Evolutionary conservation across 2,329 filamentous ascomycete genomes (phyloP), one percentile per base, ranked within the genome.

Genomic region (Cladosporium oxysporum): DNA sequence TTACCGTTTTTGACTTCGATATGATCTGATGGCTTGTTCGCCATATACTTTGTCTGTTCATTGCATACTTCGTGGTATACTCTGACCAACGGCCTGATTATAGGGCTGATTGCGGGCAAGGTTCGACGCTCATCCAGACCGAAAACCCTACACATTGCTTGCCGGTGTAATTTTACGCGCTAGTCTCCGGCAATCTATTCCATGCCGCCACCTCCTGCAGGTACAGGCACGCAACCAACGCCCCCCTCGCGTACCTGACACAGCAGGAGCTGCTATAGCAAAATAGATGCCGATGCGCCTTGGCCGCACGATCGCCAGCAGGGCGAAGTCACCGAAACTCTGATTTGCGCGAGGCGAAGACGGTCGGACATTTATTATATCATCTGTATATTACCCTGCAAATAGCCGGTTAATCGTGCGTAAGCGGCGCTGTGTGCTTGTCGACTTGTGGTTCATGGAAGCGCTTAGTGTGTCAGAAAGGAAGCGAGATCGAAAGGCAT

Each of bases 151-250:
- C 35, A 55, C n/a, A 21, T 14, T 5, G 18, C 52, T 44, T 28
- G 50, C 50, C 29, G 28, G 50, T 29, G 50, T 29, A 60, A 60
- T 60, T 52, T 52, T n/a, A 47, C n/a, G 58, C 58, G 58, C 58
- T 61, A 61, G 33, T 21, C 7, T n/a, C 47, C 47, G 47, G 58
- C 29, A 61, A 61, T 61, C 44, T 61, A 61, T 61, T 31, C 29
- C 26, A 52, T 52, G 58, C 58, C 58, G 58, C 58, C 58, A 61
- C 58, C 7, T 33, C 23, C 28, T 61, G 58, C 58, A 61, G 58
- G 58, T 61, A 61, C 58, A 35, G 44, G 49, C 37, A 50, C 16
- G 28, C 26, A 49, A 33, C 33, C 26, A n/a, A 49, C 58, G 44
- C 58, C 28, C 37, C 31, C 58, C 50, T 61, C 58, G 41, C 58